Evolutionary conservation across 2,329 filamentous ascomycete species (phyloP).

Genomic region (Dendryphion nanum): DNA sequence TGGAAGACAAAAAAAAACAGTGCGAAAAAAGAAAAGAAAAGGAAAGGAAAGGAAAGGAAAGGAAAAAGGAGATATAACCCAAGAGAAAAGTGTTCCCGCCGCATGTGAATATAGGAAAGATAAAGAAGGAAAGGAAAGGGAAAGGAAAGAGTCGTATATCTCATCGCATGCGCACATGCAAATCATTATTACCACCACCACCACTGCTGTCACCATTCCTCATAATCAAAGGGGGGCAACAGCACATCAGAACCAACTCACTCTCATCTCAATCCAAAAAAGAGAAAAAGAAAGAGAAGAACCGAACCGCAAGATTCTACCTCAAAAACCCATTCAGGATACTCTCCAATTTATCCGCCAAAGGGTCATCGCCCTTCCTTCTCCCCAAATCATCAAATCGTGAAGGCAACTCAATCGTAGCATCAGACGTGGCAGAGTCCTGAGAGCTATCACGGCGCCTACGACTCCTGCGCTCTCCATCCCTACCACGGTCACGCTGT

Average conservation of each 20-base stretch:
- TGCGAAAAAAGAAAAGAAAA: no score
- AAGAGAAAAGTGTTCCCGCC: not conserved
- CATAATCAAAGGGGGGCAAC: not conserved
- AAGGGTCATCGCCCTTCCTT: constrained; percentile 27
- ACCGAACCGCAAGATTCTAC: constrained; percentile 1
- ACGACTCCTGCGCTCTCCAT: constrained; percentile 1
- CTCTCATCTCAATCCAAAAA: not conserved
- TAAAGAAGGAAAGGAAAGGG: not conserved
- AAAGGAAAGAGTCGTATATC: not conserved
- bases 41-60: not conserved
- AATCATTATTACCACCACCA: no score
- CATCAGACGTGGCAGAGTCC: constrained; percentile 27
- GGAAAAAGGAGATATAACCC: not conserved
- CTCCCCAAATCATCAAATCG: constrained; percentile 36
- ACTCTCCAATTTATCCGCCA: constrained; percentile 34
- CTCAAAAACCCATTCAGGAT: constrained; percentile 30
- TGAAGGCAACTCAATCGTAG: constrained; percentile 36
- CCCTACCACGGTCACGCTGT: constrained; percentile 7
- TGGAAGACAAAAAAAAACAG: no score
- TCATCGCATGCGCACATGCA: not conserved
- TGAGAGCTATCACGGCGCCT: constrained; percentile 20
- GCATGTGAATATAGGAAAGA: not conserved
- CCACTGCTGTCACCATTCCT: no score
- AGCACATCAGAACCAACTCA: not conserved
- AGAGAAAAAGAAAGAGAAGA: constrained; percentile 1